phyloP scores from a whole-genome alignment of 441 rosid genomes.

The Adansonia rubrostipa region DNA sequence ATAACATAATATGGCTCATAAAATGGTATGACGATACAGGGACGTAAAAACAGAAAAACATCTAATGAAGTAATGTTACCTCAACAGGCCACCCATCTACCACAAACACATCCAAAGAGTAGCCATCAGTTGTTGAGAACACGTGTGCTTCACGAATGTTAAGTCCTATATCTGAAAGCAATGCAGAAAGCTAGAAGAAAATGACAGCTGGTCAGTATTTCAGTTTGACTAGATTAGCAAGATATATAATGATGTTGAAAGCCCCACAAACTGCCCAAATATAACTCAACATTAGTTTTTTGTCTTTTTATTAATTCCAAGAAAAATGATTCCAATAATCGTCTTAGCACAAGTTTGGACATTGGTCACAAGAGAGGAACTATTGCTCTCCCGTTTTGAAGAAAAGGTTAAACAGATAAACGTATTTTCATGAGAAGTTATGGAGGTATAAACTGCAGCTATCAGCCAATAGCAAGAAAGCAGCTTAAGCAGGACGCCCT shows the following conservation, averaged over 20 bases:
- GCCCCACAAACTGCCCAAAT: not conserved
- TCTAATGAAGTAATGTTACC: conserved; percentile 42
- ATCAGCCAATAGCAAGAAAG: conserved; percentile 7
- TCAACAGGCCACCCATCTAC: conserved; percentile 83
- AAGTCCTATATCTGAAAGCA: conserved; percentile 79
- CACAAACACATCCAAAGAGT: conserved; percentile 69
- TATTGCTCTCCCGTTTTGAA: not conserved
- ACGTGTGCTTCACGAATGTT: conserved; percentile 87
- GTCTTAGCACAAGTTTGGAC: not conserved
- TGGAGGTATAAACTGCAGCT: not conserved
- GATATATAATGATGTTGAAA: conserved; percentile 16
- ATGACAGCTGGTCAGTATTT: conserved; percentile 36
- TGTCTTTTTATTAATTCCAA: not conserved
- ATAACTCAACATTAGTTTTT: not conserved
- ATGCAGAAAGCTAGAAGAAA: conserved; percentile 72
- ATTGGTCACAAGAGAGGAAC: not conserved
- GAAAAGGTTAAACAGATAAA: not conserved
- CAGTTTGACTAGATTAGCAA: conserved; percentile 17
- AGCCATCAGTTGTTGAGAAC: conserved; percentile 70
- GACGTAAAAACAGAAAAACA: conserved; percentile 7
- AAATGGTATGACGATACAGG: conserved; percentile 10
- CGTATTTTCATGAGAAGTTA: not conserved
- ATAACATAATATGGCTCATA: not conserved
- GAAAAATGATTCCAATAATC: not conserved
- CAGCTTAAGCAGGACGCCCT: not conserved